Evolutionary conservation across 2,329 filamentous ascomycete genomes (phyloP), one percentile per base, ranked within the genome.

Genomic region (Beauveria varroae): DNA sequence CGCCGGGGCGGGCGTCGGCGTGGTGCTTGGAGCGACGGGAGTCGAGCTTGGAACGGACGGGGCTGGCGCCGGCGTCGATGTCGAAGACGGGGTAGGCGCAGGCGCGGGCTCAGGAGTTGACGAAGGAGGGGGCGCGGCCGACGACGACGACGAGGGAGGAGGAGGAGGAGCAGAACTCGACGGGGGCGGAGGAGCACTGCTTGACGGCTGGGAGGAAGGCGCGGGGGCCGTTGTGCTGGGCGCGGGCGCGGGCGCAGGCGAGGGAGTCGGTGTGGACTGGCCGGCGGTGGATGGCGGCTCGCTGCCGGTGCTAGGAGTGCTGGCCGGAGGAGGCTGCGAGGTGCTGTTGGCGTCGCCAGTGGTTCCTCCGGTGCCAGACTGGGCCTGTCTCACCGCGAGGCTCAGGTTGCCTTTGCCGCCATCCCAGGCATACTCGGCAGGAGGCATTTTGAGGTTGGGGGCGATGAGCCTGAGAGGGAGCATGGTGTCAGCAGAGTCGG

Each of bases 51-150:
- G 44, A 3, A 30, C 57, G 14, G 60, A 40, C 14, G 47, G 24
- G 28, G 51, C 44, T 5, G 54, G 18, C n/a, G 53, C 22, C 14
- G 54, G 18, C n/a, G 53, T 30, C 20, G 43, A 24, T n/a, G 50
- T 49, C 24, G 50, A 66, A 51, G 22, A 64, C 63, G 5, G 64
- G 14, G 53, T 47, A 3, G 60, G 47, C 30, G 60, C 8, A 3
- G 43, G 34, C 28, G 54, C 12, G 8, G 53, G 37, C 3, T 47
- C 24, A n/a, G 57, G 18, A 9, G 57, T 12, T n/a, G 55, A 37
- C 7, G 54, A 47, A 30, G 53, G 5, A 30, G 49, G 26, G 3
- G 26, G 40, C 16, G 41, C 16, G 5, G 57, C 22, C 28, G 55
- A 3, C 20, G 56, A 2, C 24, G 56, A 14, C 3, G 56, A 20